Evolutionary conservation across 106 monocot species (phyloP), one percentile per base, ranked within the genome.

Genomic region (Xerophyta viscosa): DNA sequence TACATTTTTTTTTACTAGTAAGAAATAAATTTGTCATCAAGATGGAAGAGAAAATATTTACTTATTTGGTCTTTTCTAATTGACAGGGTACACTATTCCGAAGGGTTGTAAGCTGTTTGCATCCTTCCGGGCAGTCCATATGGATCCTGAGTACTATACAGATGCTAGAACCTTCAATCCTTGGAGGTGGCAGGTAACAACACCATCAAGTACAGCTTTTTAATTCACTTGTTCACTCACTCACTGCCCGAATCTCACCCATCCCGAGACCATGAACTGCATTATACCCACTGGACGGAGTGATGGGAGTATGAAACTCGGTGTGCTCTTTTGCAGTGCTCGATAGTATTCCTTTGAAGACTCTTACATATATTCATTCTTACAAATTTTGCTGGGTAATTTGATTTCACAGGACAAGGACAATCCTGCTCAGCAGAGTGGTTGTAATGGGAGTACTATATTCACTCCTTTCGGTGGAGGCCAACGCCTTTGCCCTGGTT

Each of bases 51-150:
- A n/a, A n/a, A n/a, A n/a, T n/a, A n/a, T n/a, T n/a, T n/a, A 33
- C 33, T 33, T 33, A 19, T 14, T 44, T 44, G n/a, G 18, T 46
- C 19, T 46, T 46, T 7, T 17, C 47, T 48, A 5, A 9, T 22
- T 42, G 8, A 39, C 56, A 81, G 94, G 72, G 14, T 88, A 88
- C 63, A 76, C 43, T 1, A 94, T 94, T 46, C 94, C 81, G 9
- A 88, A 94, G 63, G 94, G 94, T 0, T 94, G 84, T 67, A 94
- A 84, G 63, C 69, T 94, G 26, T 94, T 94, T 41, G 70, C 88
- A 27, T 88, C 88, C 0, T 88, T 94, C 33, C 53, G 94, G 37
- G 88, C 81, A 0, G 88, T 88, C 18, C 94, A 94, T 57, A 66
- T 94, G 29, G 76, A 88, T 46, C 52, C 47, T 0, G 64, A 78